Conservation (phyloP, 2,329 filamentous ascomycete genomes). For the Grosmannia huntii region DNA sequence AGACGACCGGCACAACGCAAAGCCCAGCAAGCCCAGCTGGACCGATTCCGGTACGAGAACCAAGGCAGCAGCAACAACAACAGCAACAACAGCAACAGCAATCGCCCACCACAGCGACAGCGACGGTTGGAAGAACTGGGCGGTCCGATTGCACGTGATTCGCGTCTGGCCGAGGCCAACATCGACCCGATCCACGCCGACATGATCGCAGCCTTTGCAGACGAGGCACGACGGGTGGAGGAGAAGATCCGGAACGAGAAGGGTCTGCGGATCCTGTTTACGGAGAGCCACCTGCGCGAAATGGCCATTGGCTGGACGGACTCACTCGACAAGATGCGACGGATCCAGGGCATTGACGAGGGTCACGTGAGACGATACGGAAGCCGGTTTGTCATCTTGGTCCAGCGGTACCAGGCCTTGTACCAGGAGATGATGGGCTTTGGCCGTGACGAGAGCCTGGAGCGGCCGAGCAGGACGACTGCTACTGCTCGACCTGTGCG, state of each 20-base stretch:
- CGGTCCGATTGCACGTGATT: conserved; percentile 45
- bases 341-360: conserved; percentile 48
- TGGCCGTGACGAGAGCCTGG: conserved; percentile 4
- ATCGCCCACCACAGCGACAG: conserved; percentile 15
- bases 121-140: conserved; percentile 30
- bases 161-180: conserved; percentile 31
- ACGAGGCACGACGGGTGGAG: conserved; percentile 45
- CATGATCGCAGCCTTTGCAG: conserved; percentile 52
- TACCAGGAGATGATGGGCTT: conserved; percentile 39
- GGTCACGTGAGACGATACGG: conserved; percentile 53
- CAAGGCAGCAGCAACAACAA: neutral
- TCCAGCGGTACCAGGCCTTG: conserved; percentile 32
- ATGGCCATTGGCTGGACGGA: conserved; percentile 62
- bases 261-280: conserved; percentile 50
- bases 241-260: conserved; percentile 48
- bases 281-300: conserved; percentile 53
- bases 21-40: neutral
- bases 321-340: conserved; percentile 46
- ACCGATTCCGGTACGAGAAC: conserved; percentile 7
- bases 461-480: neutral
- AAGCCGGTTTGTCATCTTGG: conserved; percentile 43
- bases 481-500: conserved; percentile 2
- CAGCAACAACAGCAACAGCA: neutral
- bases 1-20: neutral
- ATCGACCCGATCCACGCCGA: conserved; percentile 38